Evolutionary conservation across 129 eudicot species (phyloP).

Genomic region (Cynara cardunculus): DNA sequence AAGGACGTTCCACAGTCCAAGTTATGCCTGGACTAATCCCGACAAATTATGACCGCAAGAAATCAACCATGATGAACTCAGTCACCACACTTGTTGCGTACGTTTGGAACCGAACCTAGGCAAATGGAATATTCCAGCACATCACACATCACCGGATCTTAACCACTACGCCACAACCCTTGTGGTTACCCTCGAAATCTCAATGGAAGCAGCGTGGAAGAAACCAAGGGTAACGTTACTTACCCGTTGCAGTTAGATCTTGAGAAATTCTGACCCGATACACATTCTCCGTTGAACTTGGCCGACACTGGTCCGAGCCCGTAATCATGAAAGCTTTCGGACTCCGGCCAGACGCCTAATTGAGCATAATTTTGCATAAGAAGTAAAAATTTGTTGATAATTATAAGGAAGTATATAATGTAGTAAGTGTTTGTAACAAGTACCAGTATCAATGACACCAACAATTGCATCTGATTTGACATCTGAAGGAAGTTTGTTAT

Average conservation of each 20-base stretch:
- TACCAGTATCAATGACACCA: constrained; percentile 70
- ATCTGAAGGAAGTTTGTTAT: constrained; percentile 27
- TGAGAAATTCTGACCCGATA: constrained; percentile 56
- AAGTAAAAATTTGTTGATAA: neutral
- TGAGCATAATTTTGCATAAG: neutral
- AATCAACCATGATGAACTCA: too few relatives aligned
- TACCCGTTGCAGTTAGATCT: constrained; percentile 58
- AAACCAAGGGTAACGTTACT: neutral
- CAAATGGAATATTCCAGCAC: too few relatives aligned
- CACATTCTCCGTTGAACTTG: constrained; percentile 59
- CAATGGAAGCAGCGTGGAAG: neutral
- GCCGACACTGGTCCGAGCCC: constrained; percentile 58
- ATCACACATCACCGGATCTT: too few relatives aligned
- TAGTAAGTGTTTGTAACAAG: neutral
- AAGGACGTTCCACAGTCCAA: too few relatives aligned
- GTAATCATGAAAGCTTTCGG: constrained; percentile 54
- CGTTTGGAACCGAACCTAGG: too few relatives aligned
- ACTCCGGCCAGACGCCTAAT: constrained; percentile 75
- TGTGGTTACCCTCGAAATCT: neutral
- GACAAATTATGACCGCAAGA: too few relatives aligned
- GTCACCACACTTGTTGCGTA: too few relatives aligned
- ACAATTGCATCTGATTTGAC: constrained; percentile 41
- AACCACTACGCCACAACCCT: too few relatives aligned
- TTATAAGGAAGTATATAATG: too few relatives aligned
- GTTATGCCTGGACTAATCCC: too few relatives aligned